phyloP scores from a whole-genome alignment of 176 grass and related monocot species.

The Ensete ventricosum region DNA sequence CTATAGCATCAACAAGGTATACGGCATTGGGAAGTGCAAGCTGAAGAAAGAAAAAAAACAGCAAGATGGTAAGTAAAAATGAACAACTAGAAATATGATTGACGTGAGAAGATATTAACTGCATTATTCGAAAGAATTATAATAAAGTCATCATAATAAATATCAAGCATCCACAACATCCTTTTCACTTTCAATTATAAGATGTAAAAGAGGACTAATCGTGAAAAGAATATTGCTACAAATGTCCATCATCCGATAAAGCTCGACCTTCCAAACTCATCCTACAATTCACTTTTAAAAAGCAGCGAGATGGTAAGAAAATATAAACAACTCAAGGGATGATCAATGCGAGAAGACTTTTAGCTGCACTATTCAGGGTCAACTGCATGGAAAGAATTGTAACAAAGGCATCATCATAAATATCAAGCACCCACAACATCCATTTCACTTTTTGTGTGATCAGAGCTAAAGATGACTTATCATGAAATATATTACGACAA shows the following conservation, averaged over 20 bases:
- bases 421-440: not conserved
- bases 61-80: not conserved
- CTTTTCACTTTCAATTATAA: not conserved
- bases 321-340: not conserved
- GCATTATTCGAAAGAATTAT: not conserved
- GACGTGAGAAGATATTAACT: not conserved
- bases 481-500: not conserved
- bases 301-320: not conserved
- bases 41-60: constrained; percentile 37
- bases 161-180: not conserved
- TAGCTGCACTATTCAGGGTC: not conserved
- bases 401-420: not conserved
- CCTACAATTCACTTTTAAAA: not conserved
- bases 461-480: not conserved
- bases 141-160: not conserved
- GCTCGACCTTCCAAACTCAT: not conserved
- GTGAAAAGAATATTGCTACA: not conserved
- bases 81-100: not conserved
- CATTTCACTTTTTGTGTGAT: not conserved
- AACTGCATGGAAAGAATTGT: not conserved
- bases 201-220: not conserved
- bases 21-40: constrained; percentile 71
- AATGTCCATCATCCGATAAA: not conserved
- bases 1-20: constrained; percentile 90
- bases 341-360: not conserved